Evolutionary conservation across 352 stramenopile species (phyloP).

Genomic region (Phytopythium sindhum): DNA sequence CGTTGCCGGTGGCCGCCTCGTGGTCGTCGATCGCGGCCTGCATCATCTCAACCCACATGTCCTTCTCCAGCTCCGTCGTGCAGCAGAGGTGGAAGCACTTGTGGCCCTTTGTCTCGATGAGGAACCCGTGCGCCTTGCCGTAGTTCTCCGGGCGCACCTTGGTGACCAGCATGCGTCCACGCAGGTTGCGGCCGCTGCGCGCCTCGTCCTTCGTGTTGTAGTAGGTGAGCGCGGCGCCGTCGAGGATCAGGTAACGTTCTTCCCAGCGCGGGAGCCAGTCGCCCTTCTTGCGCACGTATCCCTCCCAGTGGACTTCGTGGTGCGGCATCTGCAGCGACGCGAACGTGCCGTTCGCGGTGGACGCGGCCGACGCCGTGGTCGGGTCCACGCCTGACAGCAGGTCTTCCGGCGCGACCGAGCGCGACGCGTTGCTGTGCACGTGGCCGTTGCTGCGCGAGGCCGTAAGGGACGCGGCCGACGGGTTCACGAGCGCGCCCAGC

Average conservation of each 20-base stretch:
- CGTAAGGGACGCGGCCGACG: conserved; percentile 5
- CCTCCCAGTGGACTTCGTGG: conserved; percentile 86
- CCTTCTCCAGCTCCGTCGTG: conserved; percentile 83
- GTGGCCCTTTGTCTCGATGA: conserved; percentile 85
- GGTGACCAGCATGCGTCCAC: conserved; percentile 76
- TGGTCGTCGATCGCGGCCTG: conserved; percentile 82
- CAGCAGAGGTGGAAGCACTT: conserved; percentile 89
- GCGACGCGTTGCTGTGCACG: conserved; percentile 15
- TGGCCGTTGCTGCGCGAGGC: conserved; percentile 1
- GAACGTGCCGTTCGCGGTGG: conserved; percentile 24
- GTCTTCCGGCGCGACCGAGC: not conserved
- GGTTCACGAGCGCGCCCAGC: conserved; percentile 26
- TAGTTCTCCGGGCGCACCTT: conserved; percentile 85
- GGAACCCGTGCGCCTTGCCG: conserved; percentile 84
- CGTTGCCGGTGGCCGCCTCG: conserved; percentile 8
- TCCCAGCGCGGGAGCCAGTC: conserved; percentile 90
- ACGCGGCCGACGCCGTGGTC: conserved; percentile 18
- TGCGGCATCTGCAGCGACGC: conserved; percentile 30
- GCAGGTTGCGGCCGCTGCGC: conserved; percentile 72
- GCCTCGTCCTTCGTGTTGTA: conserved; percentile 89
- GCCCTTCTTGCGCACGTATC: conserved; percentile 87
- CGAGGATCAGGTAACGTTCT: conserved; percentile 84
- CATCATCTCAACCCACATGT: conserved; percentile 93
- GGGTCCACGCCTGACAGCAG: conserved; percentile 8
- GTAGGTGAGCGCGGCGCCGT: conserved; percentile 78